Base-by-base conservation (phyloP, 495 filamentous ascomycete species). In the Rusavskia elegans region DNA sequence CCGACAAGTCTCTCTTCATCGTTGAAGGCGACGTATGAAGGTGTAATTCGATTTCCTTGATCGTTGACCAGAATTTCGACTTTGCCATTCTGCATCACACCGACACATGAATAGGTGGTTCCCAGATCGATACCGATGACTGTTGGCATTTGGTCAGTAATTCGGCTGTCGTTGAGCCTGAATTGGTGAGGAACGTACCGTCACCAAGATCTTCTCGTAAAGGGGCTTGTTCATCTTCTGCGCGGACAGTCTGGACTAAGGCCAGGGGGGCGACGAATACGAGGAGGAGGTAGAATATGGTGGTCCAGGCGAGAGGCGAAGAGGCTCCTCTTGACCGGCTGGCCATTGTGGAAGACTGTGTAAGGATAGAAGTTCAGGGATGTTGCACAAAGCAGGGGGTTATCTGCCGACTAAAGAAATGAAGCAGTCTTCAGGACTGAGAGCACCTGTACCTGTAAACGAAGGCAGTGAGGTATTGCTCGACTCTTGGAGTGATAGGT, bases 121-220 rank as follows among this genome's bases (percentile, higher is more conserved):
- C 92, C 92, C 66, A 98, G 70, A 82, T 98, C 92, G 68, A 98
- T 98, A 82, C 92, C 92, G 63, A 98, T 90, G 54, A 95, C 87
- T 71, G 66, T 45, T 7, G 29, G 21, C n/a, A 42, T 42, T 19
- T 42, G 5, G 54, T 58, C 50, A 51, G 52, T 36, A 29, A 45
- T 17, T 21, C 16, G 39, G 17, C 32, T 40, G 36, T 11, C 42
- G 21, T 39, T 23, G 2, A 48, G 16, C 27, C 42, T 38, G 44
- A 52, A 55, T 45, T 53, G 51, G 49, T 1, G 21, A 19, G 14
- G 35, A 38, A 61, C 66, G 21, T 67, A 69, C 77, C 78, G 56
- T 82, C 89, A 63, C 89, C 87, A 68, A 86, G 88, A 59, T 79
- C 84, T 44, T 90, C 83, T 54, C 72, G 71, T 57, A 79, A 49